Percentiles rank a stretch among this genome's conserved stretches.
These are phyloP conservation scores for Trichoderma koningiopsis DNA, from an alignment of 2,329 filamentous ascomycete species.

Conservation along the genomic window DNA sequence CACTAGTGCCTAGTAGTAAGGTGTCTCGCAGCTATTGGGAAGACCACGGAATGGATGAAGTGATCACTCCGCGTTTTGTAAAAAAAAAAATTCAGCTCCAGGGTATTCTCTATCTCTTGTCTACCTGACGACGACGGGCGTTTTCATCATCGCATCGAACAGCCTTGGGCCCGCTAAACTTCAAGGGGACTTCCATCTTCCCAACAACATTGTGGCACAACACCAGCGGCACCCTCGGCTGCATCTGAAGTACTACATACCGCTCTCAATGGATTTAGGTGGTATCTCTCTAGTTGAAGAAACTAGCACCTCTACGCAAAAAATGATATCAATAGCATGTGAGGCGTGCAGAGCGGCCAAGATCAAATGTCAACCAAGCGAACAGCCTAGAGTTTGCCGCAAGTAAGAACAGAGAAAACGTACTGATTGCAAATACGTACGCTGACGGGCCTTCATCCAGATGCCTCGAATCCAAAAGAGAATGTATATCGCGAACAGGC, in stretches of 20 bases:
- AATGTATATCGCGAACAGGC: conserved; percentile 50
- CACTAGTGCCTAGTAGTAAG: too few relatives aligned
- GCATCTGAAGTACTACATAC: not conserved
- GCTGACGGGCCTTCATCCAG: conserved; percentile 36
- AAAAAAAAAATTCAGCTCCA: too few relatives aligned
- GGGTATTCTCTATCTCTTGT: too few relatives aligned
- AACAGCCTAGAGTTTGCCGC: conserved; percentile 52
- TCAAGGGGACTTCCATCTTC: not conserved
- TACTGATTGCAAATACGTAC: not conserved
- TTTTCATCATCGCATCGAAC: not conserved
- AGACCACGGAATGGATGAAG: too few relatives aligned
- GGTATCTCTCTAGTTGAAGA: not conserved
- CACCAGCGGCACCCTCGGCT: not conserved
- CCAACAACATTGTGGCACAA: not conserved
- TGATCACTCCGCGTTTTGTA: too few relatives aligned
- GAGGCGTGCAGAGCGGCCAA: conserved; percentile 58
- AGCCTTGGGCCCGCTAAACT: not conserved
- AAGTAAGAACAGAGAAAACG: conserved; percentile 42
- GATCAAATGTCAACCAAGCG: conserved; percentile 54
- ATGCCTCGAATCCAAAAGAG: conserved; percentile 55
- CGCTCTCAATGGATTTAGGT: not conserved
- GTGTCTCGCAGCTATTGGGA: too few relatives aligned
- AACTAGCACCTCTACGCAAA: not conserved
- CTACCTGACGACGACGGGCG: not conserved
- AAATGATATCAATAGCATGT: conserved; percentile 48